Base-by-base conservation (phyloP, 2,329 filamentous ascomycete species). In the Thermochaetoides dissita region DNA sequence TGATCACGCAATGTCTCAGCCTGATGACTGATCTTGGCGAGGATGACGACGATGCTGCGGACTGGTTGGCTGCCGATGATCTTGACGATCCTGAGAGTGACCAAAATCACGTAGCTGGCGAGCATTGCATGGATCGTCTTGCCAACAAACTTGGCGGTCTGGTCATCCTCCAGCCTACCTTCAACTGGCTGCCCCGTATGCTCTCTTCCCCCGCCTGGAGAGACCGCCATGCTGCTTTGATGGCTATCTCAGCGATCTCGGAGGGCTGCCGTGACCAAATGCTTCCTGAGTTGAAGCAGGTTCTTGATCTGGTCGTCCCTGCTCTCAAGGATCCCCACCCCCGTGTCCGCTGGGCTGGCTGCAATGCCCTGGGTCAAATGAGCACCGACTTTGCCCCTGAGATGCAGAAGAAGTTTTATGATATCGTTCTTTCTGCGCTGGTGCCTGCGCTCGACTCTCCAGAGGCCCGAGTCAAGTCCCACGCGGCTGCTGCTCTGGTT, bases 321-420 rank as follows among this genome's bases (percentile, higher is more conserved):
- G 84, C 89, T 32, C 72, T 98, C 32, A 79, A 81, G 54, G 89
- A 98, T 57, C 74, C 83, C 34, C 91, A 98, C 58, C 84, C 91
- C 34, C 84, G 91, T 57, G 91, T 98, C 42, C 81, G 89, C 55
- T 98, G 93, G 80, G 91, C 91, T 40, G 91, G 88, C 31, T 98
- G 91, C 68, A 96, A 98, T 58, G 91, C 91, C 35, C 74, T 98
- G n/a, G 91, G 91, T 29, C 91, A 98, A 63, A 98, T 98, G 91
- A 96, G 89, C 66, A 98, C 91, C 30, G 91, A 98, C 58, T 98
- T 98, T 61, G 89, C 93, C 9, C 88, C 88, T 9, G 93, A 84
- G 8, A 96, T 98, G 89, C 91, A 98, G 63, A 83, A 85, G 52
- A 91, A 94, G 55, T 94, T 94, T 62, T 91, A 94, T 61, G 76